phyloP scores from a whole-genome alignment of 225 moss, liverwort and hornwort species.

The Pleurozium schreberi region DNA sequence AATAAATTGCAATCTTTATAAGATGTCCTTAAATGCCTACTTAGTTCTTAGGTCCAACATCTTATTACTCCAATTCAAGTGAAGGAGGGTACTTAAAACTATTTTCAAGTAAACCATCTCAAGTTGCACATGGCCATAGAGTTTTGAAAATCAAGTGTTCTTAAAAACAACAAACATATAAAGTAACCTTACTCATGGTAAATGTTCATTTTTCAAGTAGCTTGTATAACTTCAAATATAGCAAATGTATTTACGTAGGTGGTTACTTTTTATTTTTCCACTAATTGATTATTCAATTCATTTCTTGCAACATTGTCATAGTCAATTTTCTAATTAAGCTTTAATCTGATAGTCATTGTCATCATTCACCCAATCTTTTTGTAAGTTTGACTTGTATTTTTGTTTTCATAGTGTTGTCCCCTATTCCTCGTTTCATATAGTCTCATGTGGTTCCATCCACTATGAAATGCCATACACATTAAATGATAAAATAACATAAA shows the following conservation, averaged over 20 bases:
- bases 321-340: not conserved
- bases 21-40: not conserved
- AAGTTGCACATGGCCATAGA: not conserved
- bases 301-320: not conserved
- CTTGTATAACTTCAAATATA: not conserved
- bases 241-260: accelerated
- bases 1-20: not conserved
- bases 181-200: not conserved
- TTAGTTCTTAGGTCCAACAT: not conserved
- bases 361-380: not conserved
- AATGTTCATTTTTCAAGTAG: not conserved
- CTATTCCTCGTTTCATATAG: accelerated
- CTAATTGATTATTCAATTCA: accelerated
- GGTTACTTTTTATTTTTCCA: not conserved
- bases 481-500: not conserved
- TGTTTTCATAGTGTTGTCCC: too few relatives aligned
- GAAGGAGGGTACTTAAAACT: not conserved
- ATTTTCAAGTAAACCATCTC: not conserved
- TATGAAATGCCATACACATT: not conserved
- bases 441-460: not conserved
- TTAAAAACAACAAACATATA: not conserved
- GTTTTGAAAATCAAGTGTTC: not conserved
- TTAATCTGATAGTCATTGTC: not conserved
- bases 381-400: not conserved
- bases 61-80: not conserved